A percentile compares a stretch with the other conserved stretches of the same genome.
phyloP scores from a whole-genome alignment of 2,329 filamentous ascomycete species.

The Colletotrichum spinosum region DNA sequence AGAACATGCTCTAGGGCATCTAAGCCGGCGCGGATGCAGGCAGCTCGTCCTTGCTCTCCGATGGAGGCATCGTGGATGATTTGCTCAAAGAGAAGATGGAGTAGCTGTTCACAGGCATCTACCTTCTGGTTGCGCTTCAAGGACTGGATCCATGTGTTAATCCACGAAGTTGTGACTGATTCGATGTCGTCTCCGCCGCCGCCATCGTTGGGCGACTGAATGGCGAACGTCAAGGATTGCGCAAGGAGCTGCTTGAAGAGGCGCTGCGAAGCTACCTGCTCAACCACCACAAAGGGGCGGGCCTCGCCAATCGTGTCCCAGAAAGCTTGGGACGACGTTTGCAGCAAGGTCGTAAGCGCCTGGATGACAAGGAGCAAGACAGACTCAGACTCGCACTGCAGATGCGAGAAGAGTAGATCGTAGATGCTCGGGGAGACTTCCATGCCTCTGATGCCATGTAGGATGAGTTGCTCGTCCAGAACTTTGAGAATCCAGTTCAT shows the following conservation, averaged over 20 bases:
- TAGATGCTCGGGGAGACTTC: constrained; percentile 82
- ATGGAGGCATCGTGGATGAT: constrained; percentile 66
- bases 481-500: constrained; percentile 79
- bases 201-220: constrained; percentile 60
- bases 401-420: constrained; percentile 68
- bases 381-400: constrained; percentile 62
- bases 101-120: constrained; percentile 83
- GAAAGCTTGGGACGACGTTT: constrained; percentile 82
- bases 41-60: constrained; percentile 67
- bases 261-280: constrained; percentile 82
- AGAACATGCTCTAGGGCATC: constrained; percentile 68
- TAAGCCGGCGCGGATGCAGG: constrained; percentile 74
- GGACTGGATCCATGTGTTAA: constrained; percentile 80
- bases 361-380: constrained; percentile 78
- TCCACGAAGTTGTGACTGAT: constrained; percentile 80
- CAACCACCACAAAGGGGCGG: constrained; percentile 82
- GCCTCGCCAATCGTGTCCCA: constrained; percentile 90
- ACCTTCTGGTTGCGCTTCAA: constrained; percentile 80
- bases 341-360: constrained; percentile 76
- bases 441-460: constrained; percentile 81
- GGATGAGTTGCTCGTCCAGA: constrained; percentile 79
- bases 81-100: constrained; percentile 78
- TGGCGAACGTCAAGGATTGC: constrained; percentile 66
- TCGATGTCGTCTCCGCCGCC: constrained; percentile 52
- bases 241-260: constrained; percentile 71